phyloP scores from a whole-genome alignment of 345 rosid genomes.

The Heritiera fomes region DNA sequence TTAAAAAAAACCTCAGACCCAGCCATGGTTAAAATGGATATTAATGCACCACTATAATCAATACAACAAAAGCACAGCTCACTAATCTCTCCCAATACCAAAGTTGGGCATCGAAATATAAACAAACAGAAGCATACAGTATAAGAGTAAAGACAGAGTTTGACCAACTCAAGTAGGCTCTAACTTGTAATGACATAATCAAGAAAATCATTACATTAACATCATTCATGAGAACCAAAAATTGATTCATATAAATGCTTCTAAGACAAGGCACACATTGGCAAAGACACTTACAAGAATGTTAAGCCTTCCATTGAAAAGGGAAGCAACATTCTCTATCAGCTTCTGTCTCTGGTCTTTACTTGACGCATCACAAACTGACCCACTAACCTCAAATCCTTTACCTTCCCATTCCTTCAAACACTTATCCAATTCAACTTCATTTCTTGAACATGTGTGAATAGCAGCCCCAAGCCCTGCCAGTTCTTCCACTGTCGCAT shows the following conservation, averaged over 20 bases:
- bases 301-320: constrained; percentile 56
- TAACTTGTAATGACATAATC: not conserved
- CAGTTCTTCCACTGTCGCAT: constrained; percentile 62
- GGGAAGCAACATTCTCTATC: constrained; percentile 43
- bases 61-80: not conserved
- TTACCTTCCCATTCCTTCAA: constrained; percentile 50
- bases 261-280: no score
- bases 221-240: not conserved
- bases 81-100: not conserved
- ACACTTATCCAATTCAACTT: constrained; percentile 45
- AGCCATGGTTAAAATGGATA: no score
- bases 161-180: not conserved
- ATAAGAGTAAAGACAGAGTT: not conserved
- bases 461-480: constrained; percentile 60
- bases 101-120: not conserved
- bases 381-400: constrained; percentile 54
- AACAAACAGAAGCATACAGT: not conserved
- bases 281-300: constrained; percentile 49
- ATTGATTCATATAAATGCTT: not conserved
- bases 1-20: no score
- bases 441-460: constrained; percentile 56
- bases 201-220: not conserved
- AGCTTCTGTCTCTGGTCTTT: constrained; percentile 46
- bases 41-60: no score
- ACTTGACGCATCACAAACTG: constrained; percentile 55